A percentile compares a stretch with the other conserved stretches of the same genome.
Evolutionary conservation across 2,329 filamentous ascomycete species (phyloP).

Genomic region (Fusarium sambucinum): DNA sequence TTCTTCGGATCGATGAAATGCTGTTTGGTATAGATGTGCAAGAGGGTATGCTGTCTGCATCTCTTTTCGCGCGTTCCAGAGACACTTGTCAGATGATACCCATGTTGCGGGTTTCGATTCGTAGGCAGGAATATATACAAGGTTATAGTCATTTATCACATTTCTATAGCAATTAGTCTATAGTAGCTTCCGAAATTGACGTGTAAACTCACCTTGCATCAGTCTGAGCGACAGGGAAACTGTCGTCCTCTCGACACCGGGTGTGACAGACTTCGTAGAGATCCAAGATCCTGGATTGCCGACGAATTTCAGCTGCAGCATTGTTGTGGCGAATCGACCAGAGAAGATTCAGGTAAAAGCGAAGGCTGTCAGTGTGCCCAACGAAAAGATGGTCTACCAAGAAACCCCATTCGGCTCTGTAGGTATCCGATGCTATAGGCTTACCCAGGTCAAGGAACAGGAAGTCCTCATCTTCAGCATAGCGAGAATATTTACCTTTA

Average conservation of each 20-base stretch:
- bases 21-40: constrained; percentile 26
- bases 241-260: constrained; percentile 31
- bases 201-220: constrained; percentile 18
- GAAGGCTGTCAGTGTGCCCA: constrained; percentile 31
- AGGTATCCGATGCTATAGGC: constrained; percentile 16
- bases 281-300: constrained; percentile 18
- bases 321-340: constrained; percentile 17
- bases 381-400: constrained; percentile 36
- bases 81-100: constrained; percentile 15
- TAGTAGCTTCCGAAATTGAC: rapidly evolving
- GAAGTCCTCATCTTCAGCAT: constrained; percentile 30
- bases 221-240: constrained; percentile 8
- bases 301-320: constrained; percentile 10
- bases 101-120: constrained; percentile 15
- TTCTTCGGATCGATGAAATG: constrained; percentile 10
- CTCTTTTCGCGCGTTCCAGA: constrained; percentile 35
- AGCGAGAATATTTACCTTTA: constrained; percentile 30
- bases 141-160: neutral
- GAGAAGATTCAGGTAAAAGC: constrained; percentile 36
- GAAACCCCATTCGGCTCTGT: constrained; percentile 37
- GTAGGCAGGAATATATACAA: constrained; percentile 30
- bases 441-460: constrained; percentile 34
- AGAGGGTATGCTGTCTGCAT: constrained; percentile 37
- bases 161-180: constrained; percentile 6
- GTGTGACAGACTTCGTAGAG: constrained; percentile 38